A percentile compares a stretch with the other conserved stretches of the same genome.
Evolutionary conservation across 139 green algal species (phyloP).

Genomic region (Dunaliella primolecta): DNA sequence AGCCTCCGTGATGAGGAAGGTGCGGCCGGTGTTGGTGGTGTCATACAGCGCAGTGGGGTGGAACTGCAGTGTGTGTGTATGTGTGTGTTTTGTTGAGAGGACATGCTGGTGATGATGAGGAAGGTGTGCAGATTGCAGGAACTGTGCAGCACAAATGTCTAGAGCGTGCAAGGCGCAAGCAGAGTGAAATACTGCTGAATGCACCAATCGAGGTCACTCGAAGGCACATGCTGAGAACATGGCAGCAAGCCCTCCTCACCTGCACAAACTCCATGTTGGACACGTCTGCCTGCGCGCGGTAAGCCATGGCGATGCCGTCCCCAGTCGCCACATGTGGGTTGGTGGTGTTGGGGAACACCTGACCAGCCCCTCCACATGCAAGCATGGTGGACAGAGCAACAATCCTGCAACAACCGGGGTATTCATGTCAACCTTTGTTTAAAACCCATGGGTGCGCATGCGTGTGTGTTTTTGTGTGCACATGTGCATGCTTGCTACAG

Average conservation of each 20-base stretch:
- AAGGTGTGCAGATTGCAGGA: too few relatives aligned
- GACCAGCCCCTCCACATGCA: constrained; percentile 86
- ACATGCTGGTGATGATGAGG: too few relatives aligned
- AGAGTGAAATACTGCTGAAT: too few relatives aligned
- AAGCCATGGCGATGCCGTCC: constrained; percentile 95
- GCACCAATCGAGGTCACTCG: too few relatives aligned
- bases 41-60: constrained; percentile 83
- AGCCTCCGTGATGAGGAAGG: constrained; percentile 95
- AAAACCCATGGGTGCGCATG: background rate
- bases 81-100: too few relatives aligned
- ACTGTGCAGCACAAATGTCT: too few relatives aligned
- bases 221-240: too few relatives aligned
- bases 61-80: constrained; percentile 60
- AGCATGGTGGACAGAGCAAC: constrained; percentile 79
- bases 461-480: background rate
- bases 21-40: constrained; percentile 37
- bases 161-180: too few relatives aligned
- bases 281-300: constrained; percentile 72
- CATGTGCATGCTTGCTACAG: background rate
- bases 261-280: constrained; percentile 99
- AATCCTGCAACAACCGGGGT: constrained; percentile 56
- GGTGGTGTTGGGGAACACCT: constrained; percentile 96
- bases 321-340: constrained; percentile 94
- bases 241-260: too few relatives aligned
- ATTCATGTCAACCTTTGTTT: background rate